These are phyloP conservation scores for Rhizopus sp. DNA, from an alignment of 371 early-diverging fungal genomes.

Conservation along the genomic window DNA sequence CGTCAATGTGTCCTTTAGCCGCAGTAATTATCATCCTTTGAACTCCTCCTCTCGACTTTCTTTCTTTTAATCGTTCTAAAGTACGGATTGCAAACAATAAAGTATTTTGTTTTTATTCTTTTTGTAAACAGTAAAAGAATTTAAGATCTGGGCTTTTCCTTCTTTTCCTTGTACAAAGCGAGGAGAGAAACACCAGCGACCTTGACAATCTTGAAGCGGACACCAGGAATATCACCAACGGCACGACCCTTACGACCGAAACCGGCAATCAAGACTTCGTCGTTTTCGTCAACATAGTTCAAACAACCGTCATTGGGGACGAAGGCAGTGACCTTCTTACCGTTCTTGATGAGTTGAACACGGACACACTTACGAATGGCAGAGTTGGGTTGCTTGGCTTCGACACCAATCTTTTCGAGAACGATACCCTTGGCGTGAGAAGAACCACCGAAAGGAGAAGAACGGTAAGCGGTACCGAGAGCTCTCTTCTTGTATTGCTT, in stretches of 20 bases:
- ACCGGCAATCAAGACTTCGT: constrained; percentile 96
- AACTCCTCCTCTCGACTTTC: too few species aligned
- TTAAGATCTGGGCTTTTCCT: constrained; percentile 99
- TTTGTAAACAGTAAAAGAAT: constrained; percentile 6
- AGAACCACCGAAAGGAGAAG: constrained; percentile 97
- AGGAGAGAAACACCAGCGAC: constrained; percentile 99
- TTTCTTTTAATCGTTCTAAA: too few species aligned
- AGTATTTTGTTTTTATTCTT: background rate
- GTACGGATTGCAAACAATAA: background rate
- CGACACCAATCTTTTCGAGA: constrained; percentile 99
- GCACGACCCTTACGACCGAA: constrained; percentile 90
- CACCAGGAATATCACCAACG: constrained; percentile 99
- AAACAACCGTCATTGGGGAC: constrained; percentile 99
- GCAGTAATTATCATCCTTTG: too few species aligned
- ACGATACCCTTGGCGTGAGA: constrained; percentile 99
- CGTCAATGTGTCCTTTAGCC: too few species aligned
- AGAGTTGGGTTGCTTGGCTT: constrained; percentile 99
- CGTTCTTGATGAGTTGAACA: constrained; percentile 99
- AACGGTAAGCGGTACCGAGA: constrained; percentile 97
- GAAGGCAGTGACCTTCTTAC: constrained; percentile 99
- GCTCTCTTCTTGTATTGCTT: constrained; percentile 98
- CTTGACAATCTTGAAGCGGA: constrained; percentile 99
- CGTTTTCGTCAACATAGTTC: constrained; percentile 98
- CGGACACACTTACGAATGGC: constrained; percentile 99
- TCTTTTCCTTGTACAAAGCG: constrained; percentile 99